Conservation (phyloP, 1,284 basidiomycete species). For the Ustilago nuda region DNA sequence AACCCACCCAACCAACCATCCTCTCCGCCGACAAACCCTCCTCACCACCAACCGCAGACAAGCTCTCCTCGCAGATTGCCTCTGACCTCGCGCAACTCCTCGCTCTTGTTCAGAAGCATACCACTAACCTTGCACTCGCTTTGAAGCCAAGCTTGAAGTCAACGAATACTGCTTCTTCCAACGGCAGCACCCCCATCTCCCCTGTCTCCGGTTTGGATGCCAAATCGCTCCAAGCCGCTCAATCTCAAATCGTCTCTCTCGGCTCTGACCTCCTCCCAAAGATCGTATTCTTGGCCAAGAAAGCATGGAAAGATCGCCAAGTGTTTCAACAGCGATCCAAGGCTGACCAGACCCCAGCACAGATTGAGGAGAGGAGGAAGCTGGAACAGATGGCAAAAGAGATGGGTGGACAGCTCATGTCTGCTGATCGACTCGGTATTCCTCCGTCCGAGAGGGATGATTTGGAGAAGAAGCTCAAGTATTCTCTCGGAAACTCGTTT, state of each 20-base stretch:
- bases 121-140: constrained; percentile 55
- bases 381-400: constrained; percentile 48
- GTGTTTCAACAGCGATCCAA: constrained; percentile 40
- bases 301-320: constrained; percentile 55
- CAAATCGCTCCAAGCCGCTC: constrained; percentile 52
- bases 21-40: constrained; percentile 23
- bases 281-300: constrained; percentile 59
- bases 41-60: constrained; percentile 23
- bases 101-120: constrained; percentile 50
- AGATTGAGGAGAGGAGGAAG: constrained; percentile 35
- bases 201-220: constrained; percentile 55
- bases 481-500: constrained; percentile 53
- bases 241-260: constrained; percentile 51
- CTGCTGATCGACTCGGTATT: constrained; percentile 45
- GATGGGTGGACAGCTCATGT: constrained; percentile 56
- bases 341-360: constrained; percentile 16
- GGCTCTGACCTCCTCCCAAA: constrained; percentile 57
- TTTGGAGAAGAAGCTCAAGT: constrained; percentile 37
- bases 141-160: constrained; percentile 46
- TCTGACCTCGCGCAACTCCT: constrained; percentile 50
- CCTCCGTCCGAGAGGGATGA: constrained; percentile 36
- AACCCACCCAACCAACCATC: constrained; percentile 43
- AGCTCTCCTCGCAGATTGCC: constrained; percentile 50
- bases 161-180: background rate
- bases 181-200: constrained; percentile 14